Evolutionary conservation across 1,284 basidiomycete species (phyloP), one percentile per base, ranked within the genome.

Genomic region (Apiotrichum brassicae): DNA sequence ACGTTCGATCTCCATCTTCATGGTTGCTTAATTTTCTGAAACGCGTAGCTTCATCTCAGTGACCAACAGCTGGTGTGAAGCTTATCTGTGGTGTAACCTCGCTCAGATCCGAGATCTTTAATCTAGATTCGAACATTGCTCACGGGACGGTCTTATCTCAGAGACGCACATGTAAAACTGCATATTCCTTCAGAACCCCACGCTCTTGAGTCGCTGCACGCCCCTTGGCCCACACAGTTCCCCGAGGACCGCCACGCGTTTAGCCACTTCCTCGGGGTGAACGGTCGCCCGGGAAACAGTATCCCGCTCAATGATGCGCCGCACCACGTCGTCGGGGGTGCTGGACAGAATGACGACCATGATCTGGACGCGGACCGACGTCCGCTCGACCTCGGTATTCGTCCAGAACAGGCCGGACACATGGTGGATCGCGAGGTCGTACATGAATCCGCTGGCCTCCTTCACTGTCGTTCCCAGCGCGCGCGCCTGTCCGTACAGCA

Each of bases 371-470:
- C 54, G 34, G 0, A 38, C 4, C 9, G 42, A 34, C n/a, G 28
- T 23, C 3, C 51, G 50, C 34, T 48, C 47, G 32, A 40, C 42
- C 12, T 51, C 52, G 73, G 75, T 13, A 1, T 20, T n/a, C 9
- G 22, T 20, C 88, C 88, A 92, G 34, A 91, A 80, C 56, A 78
- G 82, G 39, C 76, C 78, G 6, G 87, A 82, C 20, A 94, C 69
- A 63, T 95, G 91, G 65, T 92, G 87, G 4, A 86, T 61, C 0
- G 87, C 89, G 4, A 94, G 70, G 41, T 81, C 72, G 46, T 80
- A 78, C 54, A 90, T 63, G 65, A 94, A 85, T 0, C 41, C 73
- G 46, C 41, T 69, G 65, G 37, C 71, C 23, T 57, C 51, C 80
- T 72, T 46, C 41, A 57, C 58, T 2, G 65, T 62, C 12, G 59